A percentile compares a stretch with the other conserved stretches of the same genome.
These are phyloP conservation scores for Trichoderma citrinoviride DNA, from an alignment of 2,329 filamentous ascomycete species.

Conservation along the genomic window DNA sequence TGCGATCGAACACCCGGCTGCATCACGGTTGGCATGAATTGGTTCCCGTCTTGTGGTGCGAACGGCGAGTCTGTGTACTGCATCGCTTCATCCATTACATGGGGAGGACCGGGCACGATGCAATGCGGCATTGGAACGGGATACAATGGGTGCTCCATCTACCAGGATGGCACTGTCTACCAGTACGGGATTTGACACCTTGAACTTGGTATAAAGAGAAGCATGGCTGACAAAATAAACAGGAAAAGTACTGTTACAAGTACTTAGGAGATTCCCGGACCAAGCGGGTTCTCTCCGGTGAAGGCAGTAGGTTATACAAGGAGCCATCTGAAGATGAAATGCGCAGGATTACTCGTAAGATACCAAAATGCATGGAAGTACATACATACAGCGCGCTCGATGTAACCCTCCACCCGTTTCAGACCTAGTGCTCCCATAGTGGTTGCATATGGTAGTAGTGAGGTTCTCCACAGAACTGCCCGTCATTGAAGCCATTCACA, in stretches of 20 bases:
- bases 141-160: slow-evolving; percentile 4
- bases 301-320: too few relatives aligned
- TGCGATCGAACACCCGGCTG: slow-evolving; percentile 3
- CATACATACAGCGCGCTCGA: too few relatives aligned
- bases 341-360: background rate
- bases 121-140: slow-evolving; percentile 6
- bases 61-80: slow-evolving; percentile 11
- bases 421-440: too few relatives aligned
- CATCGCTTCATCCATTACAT: slow-evolving; percentile 5
- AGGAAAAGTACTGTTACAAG: background rate
- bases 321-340: too few relatives aligned
- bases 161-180: slow-evolving; percentile 10
- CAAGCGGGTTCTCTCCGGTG: too few relatives aligned
- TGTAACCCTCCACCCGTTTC: too few relatives aligned
- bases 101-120: background rate
- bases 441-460: too few relatives aligned
- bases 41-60: background rate
- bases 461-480: too few relatives aligned
- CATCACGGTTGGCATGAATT: slow-evolving; percentile 8
- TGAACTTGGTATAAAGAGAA: background rate
- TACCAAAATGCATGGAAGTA: too few relatives aligned
- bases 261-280: too few relatives aligned
- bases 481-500: too few relatives aligned
- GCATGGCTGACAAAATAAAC: background rate
- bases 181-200: background rate